A percentile compares a stretch with the other conserved stretches of the same genome.
phyloP scores from a whole-genome alignment of 2,329 filamentous ascomycete species.

The Cercospora sesami region DNA sequence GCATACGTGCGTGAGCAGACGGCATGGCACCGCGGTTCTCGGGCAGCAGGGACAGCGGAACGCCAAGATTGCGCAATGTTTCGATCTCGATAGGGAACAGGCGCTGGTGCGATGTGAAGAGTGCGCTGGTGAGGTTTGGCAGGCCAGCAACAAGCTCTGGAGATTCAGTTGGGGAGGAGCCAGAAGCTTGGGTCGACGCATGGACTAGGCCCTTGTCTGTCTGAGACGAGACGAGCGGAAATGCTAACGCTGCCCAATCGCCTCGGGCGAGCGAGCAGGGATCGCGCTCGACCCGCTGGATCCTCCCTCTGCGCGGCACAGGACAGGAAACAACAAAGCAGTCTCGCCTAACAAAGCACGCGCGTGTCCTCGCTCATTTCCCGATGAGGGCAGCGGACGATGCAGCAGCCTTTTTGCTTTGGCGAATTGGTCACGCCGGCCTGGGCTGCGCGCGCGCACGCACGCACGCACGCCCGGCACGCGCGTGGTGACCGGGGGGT shows the following conservation, averaged over 20 bases:
- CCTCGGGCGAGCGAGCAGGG: constrained; percentile 9
- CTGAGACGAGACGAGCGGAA: constrained; percentile 8
- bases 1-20: not conserved
- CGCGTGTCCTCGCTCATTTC: constrained; percentile 23
- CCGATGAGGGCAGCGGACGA: constrained; percentile 20
- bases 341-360: constrained; percentile 9
- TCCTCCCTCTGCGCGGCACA: constrained; percentile 10
- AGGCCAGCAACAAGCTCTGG: not conserved
- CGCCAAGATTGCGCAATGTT: not conserved
- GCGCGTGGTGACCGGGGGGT: not conserved
- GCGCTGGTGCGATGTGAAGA: not conserved
- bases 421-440: not conserved
- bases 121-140: not conserved
- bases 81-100: not conserved
- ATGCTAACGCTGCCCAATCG: constrained; percentile 11
- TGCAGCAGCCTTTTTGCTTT: not conserved
- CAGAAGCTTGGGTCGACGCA: constrained; percentile 12
- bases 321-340: constrained; percentile 12
- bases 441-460: not conserved
- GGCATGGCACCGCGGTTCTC: not conserved
- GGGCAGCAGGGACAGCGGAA: not conserved
- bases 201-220: constrained; percentile 1
- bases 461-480: not conserved
- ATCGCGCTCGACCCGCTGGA: constrained; percentile 10
- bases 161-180: constrained; percentile 32